Base-by-base conservation (phyloP, 805 yeast genomes). In the Nadsonia fulvescens region DNA sequence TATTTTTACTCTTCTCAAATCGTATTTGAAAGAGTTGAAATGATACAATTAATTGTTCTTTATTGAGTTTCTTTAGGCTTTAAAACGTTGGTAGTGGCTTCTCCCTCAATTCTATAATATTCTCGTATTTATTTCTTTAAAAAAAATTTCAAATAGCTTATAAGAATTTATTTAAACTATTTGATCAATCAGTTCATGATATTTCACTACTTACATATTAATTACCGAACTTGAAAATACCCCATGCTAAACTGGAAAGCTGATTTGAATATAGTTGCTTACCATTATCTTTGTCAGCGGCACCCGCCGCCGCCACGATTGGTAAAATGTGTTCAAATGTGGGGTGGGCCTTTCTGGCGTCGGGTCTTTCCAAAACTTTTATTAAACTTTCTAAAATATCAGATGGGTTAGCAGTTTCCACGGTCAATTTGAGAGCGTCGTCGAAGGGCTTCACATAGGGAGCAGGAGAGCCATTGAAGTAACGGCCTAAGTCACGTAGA, bases 291-390 rank as follows among this genome's bases (percentile, higher is more conserved):
- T 25, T 25, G 14, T 27, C 29, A 13, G 55, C 48, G 12, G 66
- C 56, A 16, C 72, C 63, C 15, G 72, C 67, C 2, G 69, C 67
- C 22, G 67, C 78, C 18, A 68, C 63, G 5, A 70, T 37, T 2
- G 86, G 86, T 36, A 66, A 47, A 33, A 77, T 65, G 47, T 77
- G 91, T 36, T 77, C 91, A 25, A 69, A 50, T 0, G 83, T 70
- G 6, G 91, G 91, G 46, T 77, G 91, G 0, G 86, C 73, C 17
- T 46, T 38, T 7, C 31, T 14, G 19, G 66, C 43, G 4, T 43
- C 37, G 2, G 42, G 32, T 4, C 45, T 37, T 9, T 44, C 38
- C 24, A 53, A 39, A 24, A 69, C 36, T 4, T 44, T 37, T 15
- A 58, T 44, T 8, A 71, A 49, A 12, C 42, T 42, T 1, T 40